These are phyloP conservation scores for Ceratorhiza oryzae-sativae DNA, from an alignment of 1,284 basidiomycete species.

Conservation along the genomic window DNA sequence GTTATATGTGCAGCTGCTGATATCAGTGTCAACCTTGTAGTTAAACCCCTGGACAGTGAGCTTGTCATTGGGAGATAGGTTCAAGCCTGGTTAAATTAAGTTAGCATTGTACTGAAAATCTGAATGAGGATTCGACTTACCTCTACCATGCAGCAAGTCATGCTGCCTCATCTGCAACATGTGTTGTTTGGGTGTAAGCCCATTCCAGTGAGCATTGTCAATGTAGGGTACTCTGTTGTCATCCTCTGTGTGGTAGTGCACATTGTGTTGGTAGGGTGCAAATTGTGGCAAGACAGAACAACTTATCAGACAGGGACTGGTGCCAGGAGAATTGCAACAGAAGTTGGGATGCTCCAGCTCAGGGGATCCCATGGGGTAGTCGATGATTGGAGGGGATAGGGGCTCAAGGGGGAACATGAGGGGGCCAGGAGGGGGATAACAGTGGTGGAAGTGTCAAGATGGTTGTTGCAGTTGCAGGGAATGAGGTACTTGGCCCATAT, in stretches of 20 bases:
- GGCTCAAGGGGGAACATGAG: not conserved
- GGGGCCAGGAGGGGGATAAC: not conserved
- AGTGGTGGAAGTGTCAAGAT: not conserved
- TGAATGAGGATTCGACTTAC: too few relatives aligned
- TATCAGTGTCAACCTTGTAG: conserved; percentile 38
- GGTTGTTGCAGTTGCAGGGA: not conserved
- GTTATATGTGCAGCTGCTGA: conserved; percentile 11
- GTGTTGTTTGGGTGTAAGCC: too few relatives aligned
- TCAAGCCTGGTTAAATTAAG: not conserved
- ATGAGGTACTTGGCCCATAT: not conserved
- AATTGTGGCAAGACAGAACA: not conserved
- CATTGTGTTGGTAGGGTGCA: not conserved
- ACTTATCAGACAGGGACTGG: not conserved
- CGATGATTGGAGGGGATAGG: not conserved
- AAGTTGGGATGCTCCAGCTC: not conserved
- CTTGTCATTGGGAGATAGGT: not conserved
- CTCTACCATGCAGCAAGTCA: too few relatives aligned
- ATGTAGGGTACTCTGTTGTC: not conserved
- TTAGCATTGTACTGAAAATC: not conserved
- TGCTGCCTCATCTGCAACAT: too few relatives aligned
- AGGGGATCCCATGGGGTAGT: not conserved
- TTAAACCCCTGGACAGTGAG: conserved; percentile 25
- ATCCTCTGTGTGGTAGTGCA: not conserved
- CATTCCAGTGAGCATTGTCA: too few relatives aligned
- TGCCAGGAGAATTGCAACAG: not conserved